A percentile compares a stretch with the other conserved stretches of the same genome.
Evolutionary conservation across 2,329 filamentous ascomycete species (phyloP).

Genomic region (Fonsecaea erecta): DNA sequence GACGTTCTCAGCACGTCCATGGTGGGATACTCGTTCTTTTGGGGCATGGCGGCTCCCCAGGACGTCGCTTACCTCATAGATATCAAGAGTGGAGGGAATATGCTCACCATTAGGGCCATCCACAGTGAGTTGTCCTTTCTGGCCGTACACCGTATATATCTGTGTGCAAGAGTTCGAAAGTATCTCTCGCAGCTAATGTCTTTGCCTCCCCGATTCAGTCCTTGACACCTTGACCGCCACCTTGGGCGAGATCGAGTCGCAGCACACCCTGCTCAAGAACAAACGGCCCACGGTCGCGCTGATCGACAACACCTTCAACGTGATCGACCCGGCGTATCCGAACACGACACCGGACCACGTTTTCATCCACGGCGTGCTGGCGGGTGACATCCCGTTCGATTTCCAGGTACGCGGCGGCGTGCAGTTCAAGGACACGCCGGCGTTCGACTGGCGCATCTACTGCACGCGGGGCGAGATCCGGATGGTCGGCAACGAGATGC

Average conservation of each 20-base stretch:
- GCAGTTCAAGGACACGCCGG: conserved; percentile 14
- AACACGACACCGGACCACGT: conserved; percentile 9
- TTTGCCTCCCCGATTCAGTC: neutral
- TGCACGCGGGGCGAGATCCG: conserved; percentile 9
- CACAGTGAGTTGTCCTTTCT: conserved; percentile 10
- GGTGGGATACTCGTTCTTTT: conserved; percentile 11
- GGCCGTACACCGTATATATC: no score
- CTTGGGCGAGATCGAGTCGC: conserved; percentile 6
- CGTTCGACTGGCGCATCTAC: conserved; percentile 16
- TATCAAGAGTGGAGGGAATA: conserved; percentile 4
- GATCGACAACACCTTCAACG: neutral
- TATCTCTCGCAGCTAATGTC: neutral
- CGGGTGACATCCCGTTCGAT: conserved; percentile 10
- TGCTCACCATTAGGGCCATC: conserved; percentile 14
- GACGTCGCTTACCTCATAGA: conserved; percentile 14
- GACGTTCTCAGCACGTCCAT: conserved; percentile 56
- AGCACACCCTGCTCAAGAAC: conserved; percentile 3
- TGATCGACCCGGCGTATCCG: conserved; percentile 1
- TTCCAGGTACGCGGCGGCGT: conserved; percentile 14
- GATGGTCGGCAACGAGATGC: neutral
- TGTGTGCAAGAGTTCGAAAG: no score
- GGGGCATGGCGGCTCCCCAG: neutral
- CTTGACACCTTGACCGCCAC: conserved; percentile 14
- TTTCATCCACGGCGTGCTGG: conserved; percentile 5
- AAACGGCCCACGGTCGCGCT: conserved; percentile 1